Conservation (phyloP, 2,329 filamentous ascomycete genomes). For the Meredithiella fracta region DNA sequence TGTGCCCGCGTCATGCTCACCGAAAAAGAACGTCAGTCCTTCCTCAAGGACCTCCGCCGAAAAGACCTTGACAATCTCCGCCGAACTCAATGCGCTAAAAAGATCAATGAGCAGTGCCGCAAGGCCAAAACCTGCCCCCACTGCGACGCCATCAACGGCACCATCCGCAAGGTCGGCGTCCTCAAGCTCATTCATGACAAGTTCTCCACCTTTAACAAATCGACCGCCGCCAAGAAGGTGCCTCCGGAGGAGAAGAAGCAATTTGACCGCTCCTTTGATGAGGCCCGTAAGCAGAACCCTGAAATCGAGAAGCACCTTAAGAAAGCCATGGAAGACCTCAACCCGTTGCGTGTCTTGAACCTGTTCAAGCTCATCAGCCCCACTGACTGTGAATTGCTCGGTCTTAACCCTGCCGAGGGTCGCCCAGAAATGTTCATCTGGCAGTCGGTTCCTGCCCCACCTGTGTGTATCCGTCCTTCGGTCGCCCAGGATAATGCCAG, state of each 20-base stretch:
- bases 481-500: conserved; percentile 86
- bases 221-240: conserved; percentile 69
- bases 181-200: conserved; percentile 91
- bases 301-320: conserved; percentile 83
- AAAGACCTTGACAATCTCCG: conserved; percentile 77
- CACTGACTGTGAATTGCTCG: conserved; percentile 77
- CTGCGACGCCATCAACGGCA: conserved; percentile 71
- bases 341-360: conserved; percentile 74
- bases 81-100: conserved; percentile 69
- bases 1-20: conserved; percentile 72
- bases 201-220: conserved; percentile 75
- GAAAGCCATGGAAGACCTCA: conserved; percentile 87
- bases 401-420: conserved; percentile 71
- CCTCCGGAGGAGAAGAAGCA: conserved; percentile 64
- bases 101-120: conserved; percentile 73
- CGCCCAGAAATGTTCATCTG: conserved; percentile 94
- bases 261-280: conserved; percentile 73
- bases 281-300: conserved; percentile 58
- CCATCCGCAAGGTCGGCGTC: conserved; percentile 81
- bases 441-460: conserved; percentile 88
- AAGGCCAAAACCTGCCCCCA: conserved; percentile 72
- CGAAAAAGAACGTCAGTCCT: conserved; percentile 60
- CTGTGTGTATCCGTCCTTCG: conserved; percentile 83
- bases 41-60: conserved; percentile 62
- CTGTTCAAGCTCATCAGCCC: conserved; percentile 78